A percentile compares a stretch with the other conserved stretches of the same genome.
These are phyloP conservation scores for Arthroderma sp. DNA, from an alignment of 2,329 filamentous ascomycete species.

Conservation along the genomic window DNA sequence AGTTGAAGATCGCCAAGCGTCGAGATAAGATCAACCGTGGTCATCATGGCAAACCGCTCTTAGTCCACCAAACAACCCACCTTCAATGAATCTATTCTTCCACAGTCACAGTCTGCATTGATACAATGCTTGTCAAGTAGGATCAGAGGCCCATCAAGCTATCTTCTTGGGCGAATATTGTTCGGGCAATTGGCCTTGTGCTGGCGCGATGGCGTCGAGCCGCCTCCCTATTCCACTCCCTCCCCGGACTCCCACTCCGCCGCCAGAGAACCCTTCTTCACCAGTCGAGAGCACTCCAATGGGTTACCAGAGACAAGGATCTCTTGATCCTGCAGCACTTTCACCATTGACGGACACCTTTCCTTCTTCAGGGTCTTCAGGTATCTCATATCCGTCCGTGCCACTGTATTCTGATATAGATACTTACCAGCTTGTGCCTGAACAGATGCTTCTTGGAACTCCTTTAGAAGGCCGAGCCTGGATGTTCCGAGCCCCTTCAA, in stretches of 20 bases:
- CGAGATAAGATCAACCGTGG: neutral
- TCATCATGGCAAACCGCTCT: neutral
- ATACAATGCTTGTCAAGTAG: neutral
- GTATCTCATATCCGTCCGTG: neutral
- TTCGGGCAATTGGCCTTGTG: neutral
- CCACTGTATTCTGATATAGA: neutral
- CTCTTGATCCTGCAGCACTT: slow-evolving; percentile 36
- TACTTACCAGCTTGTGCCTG: neutral
- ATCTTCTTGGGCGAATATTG: neutral
- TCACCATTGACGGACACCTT: slow-evolving; percentile 37
- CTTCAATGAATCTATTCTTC: neutral
- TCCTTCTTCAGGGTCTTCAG: slow-evolving; percentile 15
- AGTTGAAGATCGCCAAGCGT: neutral
- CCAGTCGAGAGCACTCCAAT: slow-evolving; percentile 18
- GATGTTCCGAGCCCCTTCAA: slow-evolving; percentile 62
- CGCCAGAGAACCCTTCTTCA: slow-evolving; percentile 34
- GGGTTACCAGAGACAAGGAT: slow-evolving; percentile 20
- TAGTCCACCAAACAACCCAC: neutral
- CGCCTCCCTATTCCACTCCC: slow-evolving; percentile 47
- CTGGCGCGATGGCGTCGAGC: slow-evolving; percentile 43
- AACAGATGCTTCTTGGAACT: slow-evolving; percentile 18
- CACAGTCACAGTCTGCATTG: neutral
- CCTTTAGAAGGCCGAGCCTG: slow-evolving; percentile 23
- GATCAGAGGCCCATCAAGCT: neutral
- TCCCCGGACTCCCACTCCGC: slow-evolving; percentile 54